Base-by-base conservation (phyloP, 257 asterid genomes). In the Prunella vulgaris region DNA sequence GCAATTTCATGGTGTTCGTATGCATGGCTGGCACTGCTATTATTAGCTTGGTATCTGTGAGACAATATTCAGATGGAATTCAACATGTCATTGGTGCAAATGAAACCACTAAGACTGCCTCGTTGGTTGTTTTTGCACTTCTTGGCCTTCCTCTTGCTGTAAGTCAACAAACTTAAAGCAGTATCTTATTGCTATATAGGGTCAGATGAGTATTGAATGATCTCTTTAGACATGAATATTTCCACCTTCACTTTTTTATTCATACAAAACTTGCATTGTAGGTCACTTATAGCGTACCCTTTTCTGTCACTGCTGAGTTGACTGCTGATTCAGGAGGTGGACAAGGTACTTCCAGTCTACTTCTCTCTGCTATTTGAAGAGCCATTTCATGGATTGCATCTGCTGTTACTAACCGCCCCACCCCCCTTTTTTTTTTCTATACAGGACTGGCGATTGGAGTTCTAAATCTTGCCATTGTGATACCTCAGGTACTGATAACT, bases 271-370 rank as follows among this genome's bases (percentile, higher is more conserved):
- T 78, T 70, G 2, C 64, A 30, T 75, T 81, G 83, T 71, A 94
- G 99, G 66, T 94, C 70, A 94, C 99, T 7, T 94, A 94, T 71
- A 91, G 96, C 33, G 98, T 94, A 74, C 99, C 98, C 64, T 94
- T 94, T 79, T 92, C 98, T 54, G 85, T 94, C 76, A 91, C 98
- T 4, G 97, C 98, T 5, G 99, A 91, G 83, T 70, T 94, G 79
- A 94, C 99, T 73, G 99, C 99, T 58, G 99, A 94, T 86, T 83
- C 92, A 35, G 99, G 99, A 60, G 98, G 99, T 60, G 99, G 99
- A 46, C 99, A 94, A 94, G 99, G 99, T 94, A 80, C 52, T 14
- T 42, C 6, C 64, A 64, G 56, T n/a, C 40, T 25, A 62, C 61
- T 61, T 58, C 14, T 61, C 63, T 72, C 78, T 70, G 68, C 52